Percentiles rank a stretch among this genome's conserved stretches.
These are phyloP conservation scores for Chlamydomonas urium DNA, from an alignment of 139 green algal species.

Conservation along the genomic window DNA sequence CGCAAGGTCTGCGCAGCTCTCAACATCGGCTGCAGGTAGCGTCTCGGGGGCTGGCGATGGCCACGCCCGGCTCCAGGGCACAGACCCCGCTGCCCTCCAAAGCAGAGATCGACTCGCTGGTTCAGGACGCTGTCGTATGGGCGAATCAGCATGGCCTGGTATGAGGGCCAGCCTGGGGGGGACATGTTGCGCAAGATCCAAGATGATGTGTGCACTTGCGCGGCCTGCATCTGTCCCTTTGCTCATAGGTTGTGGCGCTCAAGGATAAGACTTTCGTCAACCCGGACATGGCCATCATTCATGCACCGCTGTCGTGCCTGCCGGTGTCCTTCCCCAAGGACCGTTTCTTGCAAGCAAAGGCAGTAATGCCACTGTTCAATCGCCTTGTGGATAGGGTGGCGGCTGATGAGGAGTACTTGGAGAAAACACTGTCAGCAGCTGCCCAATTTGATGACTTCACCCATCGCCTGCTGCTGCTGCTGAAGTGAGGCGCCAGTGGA, in stretches of 20 bases:
- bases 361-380: slow-evolving; percentile 75
- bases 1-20: too few relatives aligned
- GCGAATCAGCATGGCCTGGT: slow-evolving; percentile 80
- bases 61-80: too few relatives aligned
- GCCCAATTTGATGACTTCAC: slow-evolving; percentile 79
- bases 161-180: too few relatives aligned
- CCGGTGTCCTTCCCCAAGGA: slow-evolving; percentile 77
- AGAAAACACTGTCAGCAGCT: slow-evolving; percentile 48
- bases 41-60: too few relatives aligned
- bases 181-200: too few relatives aligned
- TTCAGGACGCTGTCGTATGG: slow-evolving; percentile 76
- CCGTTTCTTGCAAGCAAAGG: slow-evolving; percentile 53
- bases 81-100: too few relatives aligned
- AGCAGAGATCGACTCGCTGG: slow-evolving; percentile 24
- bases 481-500: too few relatives aligned
- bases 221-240: neutral
- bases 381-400: slow-evolving; percentile 74
- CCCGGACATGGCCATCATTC: slow-evolving; percentile 44
- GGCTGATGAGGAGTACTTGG: slow-evolving; percentile 72
- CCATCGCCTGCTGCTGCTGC: slow-evolving; percentile 42
- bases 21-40: too few relatives aligned
- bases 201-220: too few relatives aligned
- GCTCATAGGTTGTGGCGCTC: slow-evolving; percentile 27
- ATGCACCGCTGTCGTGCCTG: slow-evolving; percentile 81
- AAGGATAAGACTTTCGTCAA: slow-evolving; percentile 20